Base-by-base conservation (phyloP, 75 land plant genomes). In the Pseudotsuga menziesii region DNA sequence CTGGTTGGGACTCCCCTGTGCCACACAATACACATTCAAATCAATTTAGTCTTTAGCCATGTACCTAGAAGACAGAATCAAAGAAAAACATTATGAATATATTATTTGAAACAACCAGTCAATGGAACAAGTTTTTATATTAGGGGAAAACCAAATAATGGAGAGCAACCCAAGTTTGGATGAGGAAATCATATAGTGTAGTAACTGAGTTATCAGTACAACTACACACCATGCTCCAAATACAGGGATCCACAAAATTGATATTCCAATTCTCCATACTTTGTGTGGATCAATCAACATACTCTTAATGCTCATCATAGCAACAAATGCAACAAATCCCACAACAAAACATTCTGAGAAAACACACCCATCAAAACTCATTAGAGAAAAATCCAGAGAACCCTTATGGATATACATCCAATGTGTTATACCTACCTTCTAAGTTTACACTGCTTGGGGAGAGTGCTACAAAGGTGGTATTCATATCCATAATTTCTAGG, bases 181-280 rank as follows among this genome's bases (percentile, higher is more conserved):
- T n/a, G n/a, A n/a, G n/a, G n/a, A n/a, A n/a, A n/a, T n/a, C n/a
- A n/a, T n/a, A 90, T 90, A 90, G 55, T 55, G 88, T 76, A 56
- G 73, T 78, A 8, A 90, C 92, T 22, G 59, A 75, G 59, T 79
- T 78, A 74, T 90, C 83, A 4, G 56, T 39, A 19, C 84, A 82
- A 78, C 92, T 88, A 52, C 87, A 78, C n/a, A 90, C 83, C 77
- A 83, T 87, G 59, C 78, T 83, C 87, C 90, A 90, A 52, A 80
- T 85, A 79, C 92, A 90, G 27, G 92, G 92, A 71, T 88, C 90
- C 23, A 90, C 85, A 20, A 87, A 80, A 74, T 79, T 90, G 35
- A 60, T 69, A 66, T 90, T 90, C 92, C 92, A 90, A 54, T 84
- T 85, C 32, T 80, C 86, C 76, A 90, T 11, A 81, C 90, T 74